Conservation (phyloP, 371 early-diverging fungal species). For the Batkoa obscura region DNA sequence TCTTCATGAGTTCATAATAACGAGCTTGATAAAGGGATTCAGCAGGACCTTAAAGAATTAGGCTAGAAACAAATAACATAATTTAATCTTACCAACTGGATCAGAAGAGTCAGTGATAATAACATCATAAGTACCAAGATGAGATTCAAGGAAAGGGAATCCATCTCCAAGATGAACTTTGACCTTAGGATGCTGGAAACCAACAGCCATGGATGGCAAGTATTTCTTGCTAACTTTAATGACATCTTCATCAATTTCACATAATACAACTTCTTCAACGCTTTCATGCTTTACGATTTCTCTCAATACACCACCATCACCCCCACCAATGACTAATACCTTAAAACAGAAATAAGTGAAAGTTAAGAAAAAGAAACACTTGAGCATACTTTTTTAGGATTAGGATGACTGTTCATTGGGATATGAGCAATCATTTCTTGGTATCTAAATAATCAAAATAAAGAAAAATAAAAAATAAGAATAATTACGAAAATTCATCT, state of each 20-base stretch:
- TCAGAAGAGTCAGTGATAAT: conserved; percentile 98
- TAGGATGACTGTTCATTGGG: conserved; percentile 84
- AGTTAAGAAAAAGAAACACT: conserved; percentile 8
- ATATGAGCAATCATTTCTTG: conserved; percentile 97
- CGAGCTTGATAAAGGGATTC: conserved; percentile 77
- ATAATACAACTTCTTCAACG: conserved; percentile 75
- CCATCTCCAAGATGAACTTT: conserved; percentile 87
- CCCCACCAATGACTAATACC: conserved; percentile 93
- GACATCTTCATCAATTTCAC: conserved; percentile 93
- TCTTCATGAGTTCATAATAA: conserved; percentile 80
- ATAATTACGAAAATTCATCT: conserved; percentile 87
- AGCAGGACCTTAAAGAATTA: conserved; percentile 52
- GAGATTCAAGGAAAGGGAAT: conserved; percentile 74
- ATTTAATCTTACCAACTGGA: conserved; percentile 50
- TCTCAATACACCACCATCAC: conserved; percentile 94
- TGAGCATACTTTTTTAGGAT: conserved; percentile 62
- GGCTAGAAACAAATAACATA: neutral
- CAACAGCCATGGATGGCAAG: conserved; percentile 81
- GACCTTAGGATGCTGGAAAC: conserved; percentile 88
- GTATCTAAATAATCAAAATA: conserved; percentile 29
- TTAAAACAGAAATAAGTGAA: conserved; percentile 13
- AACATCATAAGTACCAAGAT: conserved; percentile 74
- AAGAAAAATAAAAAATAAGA: neutral
- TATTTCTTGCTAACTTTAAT: conserved; percentile 75
- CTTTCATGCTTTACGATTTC: conserved; percentile 89